Evolutionary conservation across 192 early-diverging fungal genomes (phyloP).

Genomic region (Coemansia sp.): DNA sequence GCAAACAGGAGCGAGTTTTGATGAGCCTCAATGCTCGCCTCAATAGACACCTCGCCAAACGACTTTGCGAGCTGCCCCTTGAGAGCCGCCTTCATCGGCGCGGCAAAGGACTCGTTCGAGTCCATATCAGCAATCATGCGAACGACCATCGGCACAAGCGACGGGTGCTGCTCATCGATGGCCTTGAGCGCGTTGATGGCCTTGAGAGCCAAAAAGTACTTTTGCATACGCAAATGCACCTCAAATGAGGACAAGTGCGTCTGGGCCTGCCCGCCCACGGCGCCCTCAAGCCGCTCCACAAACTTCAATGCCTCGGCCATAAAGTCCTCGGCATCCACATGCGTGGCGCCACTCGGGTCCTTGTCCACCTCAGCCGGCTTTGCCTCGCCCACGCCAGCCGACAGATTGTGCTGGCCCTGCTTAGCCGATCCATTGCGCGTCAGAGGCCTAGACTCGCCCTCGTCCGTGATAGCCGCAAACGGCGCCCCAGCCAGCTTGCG

Average conservation of each 20-base stretch:
- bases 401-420: constrained; percentile 50
- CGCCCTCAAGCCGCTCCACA: constrained; percentile 62
- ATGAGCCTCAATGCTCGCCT: constrained; percentile 13
- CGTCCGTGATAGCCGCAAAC: constrained; percentile 27
- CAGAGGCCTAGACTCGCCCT: constrained; percentile 27
- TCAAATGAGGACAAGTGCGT: constrained; percentile 44
- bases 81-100: constrained; percentile 47
- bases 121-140: constrained; percentile 34
- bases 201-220: constrained; percentile 53
- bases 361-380: constrained; percentile 53
- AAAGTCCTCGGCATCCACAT: constrained; percentile 61
- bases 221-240: constrained; percentile 51
- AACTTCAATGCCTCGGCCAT: constrained; percentile 77
- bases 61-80: constrained; percentile 39
- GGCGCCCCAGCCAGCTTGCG: constrained; percentile 46
- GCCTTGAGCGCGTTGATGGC: constrained; percentile 41
- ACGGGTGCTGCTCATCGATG: constrained; percentile 25
- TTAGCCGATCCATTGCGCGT: constrained; percentile 59
- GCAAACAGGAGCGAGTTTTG: constrained; percentile 6
- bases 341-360: constrained; percentile 38
- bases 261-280: constrained; percentile 12
- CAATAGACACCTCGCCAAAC: constrained; percentile 38
- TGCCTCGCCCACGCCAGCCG: constrained; percentile 50
- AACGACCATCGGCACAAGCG: constrained; percentile 32
- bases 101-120: constrained; percentile 42